Conservation (phyloP, 345 rosid genomes). For the Dovyalis caffra region DNA sequence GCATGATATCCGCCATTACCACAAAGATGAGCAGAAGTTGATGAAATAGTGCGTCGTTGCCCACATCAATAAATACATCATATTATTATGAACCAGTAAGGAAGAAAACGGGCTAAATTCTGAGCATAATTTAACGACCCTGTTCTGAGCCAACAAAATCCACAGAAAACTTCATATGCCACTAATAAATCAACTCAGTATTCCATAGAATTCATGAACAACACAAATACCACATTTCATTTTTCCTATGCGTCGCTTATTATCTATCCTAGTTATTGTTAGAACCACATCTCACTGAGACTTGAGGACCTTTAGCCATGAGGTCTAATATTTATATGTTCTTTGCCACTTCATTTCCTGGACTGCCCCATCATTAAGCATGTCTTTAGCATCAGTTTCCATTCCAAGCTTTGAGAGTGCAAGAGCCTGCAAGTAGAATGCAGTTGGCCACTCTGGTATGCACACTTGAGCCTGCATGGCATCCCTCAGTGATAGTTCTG, state of each 20-base stretch:
- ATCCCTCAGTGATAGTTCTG: conserved; percentile 89
- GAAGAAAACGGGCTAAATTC: too few relatives aligned
- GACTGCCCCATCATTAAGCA: conserved; percentile 94
- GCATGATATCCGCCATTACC: too few relatives aligned
- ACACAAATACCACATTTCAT: background rate
- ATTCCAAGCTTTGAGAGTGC: conserved; percentile 95
- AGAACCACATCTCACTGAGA: background rate
- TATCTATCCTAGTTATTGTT: background rate
- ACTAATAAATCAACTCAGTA: too few relatives aligned
- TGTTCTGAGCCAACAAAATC: too few relatives aligned
- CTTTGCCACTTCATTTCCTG: conserved; percentile 84
- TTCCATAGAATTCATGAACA: background rate
- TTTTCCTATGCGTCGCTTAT: background rate
- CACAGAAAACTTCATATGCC: too few relatives aligned
- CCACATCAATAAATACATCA: too few relatives aligned
- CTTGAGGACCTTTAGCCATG: conserved; percentile 23
- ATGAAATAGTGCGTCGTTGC: too few relatives aligned
- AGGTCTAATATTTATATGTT: conserved; percentile 59
- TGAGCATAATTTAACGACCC: too few relatives aligned
- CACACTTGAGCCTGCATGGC: conserved; percentile 99
- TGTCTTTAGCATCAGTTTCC: conserved; percentile 96
- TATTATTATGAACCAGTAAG: too few relatives aligned
- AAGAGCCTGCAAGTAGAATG: conserved; percentile 93
- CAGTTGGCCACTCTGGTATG: conserved; percentile 94
- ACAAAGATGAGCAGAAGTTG: too few relatives aligned